phyloP scores from a whole-genome alignment of 208 protist species.

The Plasmodiophora brassicae region DNA sequence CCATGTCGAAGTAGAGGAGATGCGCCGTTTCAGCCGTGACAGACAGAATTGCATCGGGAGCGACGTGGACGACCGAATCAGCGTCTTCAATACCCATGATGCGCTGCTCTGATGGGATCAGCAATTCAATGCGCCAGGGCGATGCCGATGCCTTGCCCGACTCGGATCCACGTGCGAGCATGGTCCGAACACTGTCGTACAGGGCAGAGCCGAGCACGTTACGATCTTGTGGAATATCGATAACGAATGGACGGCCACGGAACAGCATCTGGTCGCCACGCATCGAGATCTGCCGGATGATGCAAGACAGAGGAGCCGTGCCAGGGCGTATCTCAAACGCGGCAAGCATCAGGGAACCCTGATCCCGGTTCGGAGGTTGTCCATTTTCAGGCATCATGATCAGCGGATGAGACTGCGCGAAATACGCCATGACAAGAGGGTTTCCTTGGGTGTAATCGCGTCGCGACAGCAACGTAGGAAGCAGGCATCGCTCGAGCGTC shows the following conservation, averaged over 20 bases:
- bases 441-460: not conserved
- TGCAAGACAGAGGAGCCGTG: not conserved
- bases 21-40: too few relatives aligned
- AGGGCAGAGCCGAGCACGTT: not conserved
- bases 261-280: not conserved
- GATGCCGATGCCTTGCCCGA: too few relatives aligned
- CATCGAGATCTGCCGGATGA: not conserved
- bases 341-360: not conserved
- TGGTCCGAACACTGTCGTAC: not conserved
- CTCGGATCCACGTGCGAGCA: too few relatives aligned
- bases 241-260: not conserved
- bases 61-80: too few relatives aligned
- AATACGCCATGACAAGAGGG: not conserved
- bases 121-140: too few relatives aligned
- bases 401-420: not conserved
- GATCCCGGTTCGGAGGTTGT: not conserved
- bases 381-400: not conserved
- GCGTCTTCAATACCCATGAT: too few relatives aligned
- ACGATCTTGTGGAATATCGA: not conserved
- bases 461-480: not conserved
- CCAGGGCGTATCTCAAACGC: not conserved
- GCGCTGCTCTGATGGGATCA: too few relatives aligned
- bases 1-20: not conserved
- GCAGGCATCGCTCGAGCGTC: not conserved
- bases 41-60: too few relatives aligned